A percentile compares a stretch with the other conserved stretches of the same genome.
phyloP scores from a whole-genome alignment of 495 filamentous ascomycete species.

The Beverwykella pulmonaria region DNA sequence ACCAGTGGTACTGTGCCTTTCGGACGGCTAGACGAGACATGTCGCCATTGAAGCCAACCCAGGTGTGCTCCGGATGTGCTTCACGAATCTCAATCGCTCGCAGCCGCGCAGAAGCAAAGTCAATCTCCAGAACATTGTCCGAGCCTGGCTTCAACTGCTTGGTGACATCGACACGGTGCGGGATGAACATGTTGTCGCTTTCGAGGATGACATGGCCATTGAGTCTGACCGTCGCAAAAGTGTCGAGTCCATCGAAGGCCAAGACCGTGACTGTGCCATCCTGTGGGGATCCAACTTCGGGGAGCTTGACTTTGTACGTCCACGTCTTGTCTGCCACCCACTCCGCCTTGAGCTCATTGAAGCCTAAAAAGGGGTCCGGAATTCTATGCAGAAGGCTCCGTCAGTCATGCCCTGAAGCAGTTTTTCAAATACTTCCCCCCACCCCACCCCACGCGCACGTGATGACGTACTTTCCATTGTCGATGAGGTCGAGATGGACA shows the following conservation, averaged over 20 bases:
- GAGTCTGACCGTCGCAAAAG: slow-evolving; percentile 47
- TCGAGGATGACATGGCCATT: slow-evolving; percentile 43
- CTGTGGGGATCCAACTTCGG: slow-evolving; percentile 2
- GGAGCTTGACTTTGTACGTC: slow-evolving; percentile 43
- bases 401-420: slow-evolving; percentile 25
- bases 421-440: slow-evolving; percentile 24
- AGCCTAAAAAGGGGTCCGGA: slow-evolving; percentile 46
- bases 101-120: slow-evolving; percentile 42
- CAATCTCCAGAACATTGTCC: slow-evolving; percentile 43
- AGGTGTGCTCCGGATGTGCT: slow-evolving; percentile 46
- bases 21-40: slow-evolving; percentile 44
- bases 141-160: slow-evolving; percentile 29
- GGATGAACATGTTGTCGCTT: slow-evolving; percentile 48
- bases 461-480: slow-evolving; percentile 42
- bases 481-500: slow-evolving; percentile 47
- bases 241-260: slow-evolving; percentile 48
- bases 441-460: slow-evolving; percentile 16
- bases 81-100: slow-evolving; percentile 43
- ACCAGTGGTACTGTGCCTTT: slow-evolving; percentile 48
- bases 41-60: slow-evolving; percentile 48
- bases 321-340: slow-evolving; percentile 46
- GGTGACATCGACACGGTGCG: slow-evolving; percentile 45
- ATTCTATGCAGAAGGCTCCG: slow-evolving; percentile 36
- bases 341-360: slow-evolving; percentile 45
- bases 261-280: slow-evolving; percentile 37